Conservation (phyloP, 2,329 filamentous ascomycete genomes). For the Colletotrichum sp. region DNA sequence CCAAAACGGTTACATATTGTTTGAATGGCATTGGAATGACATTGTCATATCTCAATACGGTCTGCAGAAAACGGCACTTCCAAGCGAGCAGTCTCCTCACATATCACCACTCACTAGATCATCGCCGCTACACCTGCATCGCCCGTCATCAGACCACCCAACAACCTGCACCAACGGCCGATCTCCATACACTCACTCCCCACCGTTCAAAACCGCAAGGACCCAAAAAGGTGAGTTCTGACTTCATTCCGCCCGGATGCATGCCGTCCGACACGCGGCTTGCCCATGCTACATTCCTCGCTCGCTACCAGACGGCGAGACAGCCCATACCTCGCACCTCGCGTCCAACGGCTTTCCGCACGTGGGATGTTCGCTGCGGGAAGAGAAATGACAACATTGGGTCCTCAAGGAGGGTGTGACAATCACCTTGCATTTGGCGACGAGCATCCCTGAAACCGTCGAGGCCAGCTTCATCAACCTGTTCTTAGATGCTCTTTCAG, state of each 20-base stretch:
- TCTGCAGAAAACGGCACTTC: not conserved
- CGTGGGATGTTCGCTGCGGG: not conserved
- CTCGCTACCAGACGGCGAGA: not conserved
- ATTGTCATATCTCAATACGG: not conserved
- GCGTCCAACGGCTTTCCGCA: not conserved
- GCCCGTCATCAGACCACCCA: not conserved
- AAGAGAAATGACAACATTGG: not conserved
- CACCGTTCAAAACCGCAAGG: not conserved
- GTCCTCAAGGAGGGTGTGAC: not conserved
- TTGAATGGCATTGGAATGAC: not conserved
- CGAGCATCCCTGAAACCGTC: not conserved
- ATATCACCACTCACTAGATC: not conserved
- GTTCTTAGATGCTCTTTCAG: not conserved
- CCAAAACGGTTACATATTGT: not conserved
- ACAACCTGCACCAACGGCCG: not conserved
- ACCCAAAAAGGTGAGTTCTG: not conserved
- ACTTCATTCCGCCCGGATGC: not conserved
- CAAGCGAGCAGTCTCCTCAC: not conserved
- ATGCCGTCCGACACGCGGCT: not conserved
- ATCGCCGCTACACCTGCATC: not conserved
- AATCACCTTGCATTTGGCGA: not conserved
- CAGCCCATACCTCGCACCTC: not conserved
- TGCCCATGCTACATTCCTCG: not conserved
- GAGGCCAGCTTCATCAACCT: not conserved
- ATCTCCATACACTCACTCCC: not conserved